Evolutionary conservation across 1,284 basidiomycete genomes (phyloP).

Genomic region (Cutaneotrichosporon sp.): DNA sequence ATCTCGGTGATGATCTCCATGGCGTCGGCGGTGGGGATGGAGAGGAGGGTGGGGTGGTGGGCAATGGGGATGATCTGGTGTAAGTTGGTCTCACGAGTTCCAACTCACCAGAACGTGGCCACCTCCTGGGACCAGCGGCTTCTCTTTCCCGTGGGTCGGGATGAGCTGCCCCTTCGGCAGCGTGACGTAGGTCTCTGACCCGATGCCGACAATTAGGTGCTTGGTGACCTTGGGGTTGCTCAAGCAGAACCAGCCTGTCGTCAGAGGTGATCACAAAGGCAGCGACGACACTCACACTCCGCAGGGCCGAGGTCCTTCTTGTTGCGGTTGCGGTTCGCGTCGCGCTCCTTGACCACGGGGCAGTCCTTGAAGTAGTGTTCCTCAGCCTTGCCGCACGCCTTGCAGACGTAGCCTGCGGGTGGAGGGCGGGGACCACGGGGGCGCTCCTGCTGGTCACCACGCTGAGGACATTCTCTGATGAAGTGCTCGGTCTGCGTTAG

Average conservation of each 20-base stretch:
- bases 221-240: constrained; percentile 88
- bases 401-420: constrained; percentile 73
- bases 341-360: constrained; percentile 62
- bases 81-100: constrained; percentile 2
- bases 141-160: constrained; percentile 61
- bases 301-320: constrained; percentile 61
- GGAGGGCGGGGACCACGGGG: constrained; percentile 62
- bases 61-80: constrained; percentile 71
- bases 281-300: constrained; percentile 52
- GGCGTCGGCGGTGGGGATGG: constrained; percentile 74
- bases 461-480: constrained; percentile 80
- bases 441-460: constrained; percentile 60
- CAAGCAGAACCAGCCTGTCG: constrained; percentile 86
- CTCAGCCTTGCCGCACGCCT: constrained; percentile 76
- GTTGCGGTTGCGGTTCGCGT: constrained; percentile 47
- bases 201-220: constrained; percentile 90
- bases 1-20: constrained; percentile 77
- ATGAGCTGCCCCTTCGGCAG: constrained; percentile 90
- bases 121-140: constrained; percentile 75
- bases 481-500: constrained; percentile 69
- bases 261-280: neutral
- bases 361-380: constrained; percentile 83
- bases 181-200: constrained; percentile 87
- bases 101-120: constrained; percentile 73
- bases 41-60: constrained; percentile 64